These are phyloP conservation scores for Metschnikowia baotianmanensis DNA, from an alignment of 805 yeast species.

Conservation along the genomic window DNA sequence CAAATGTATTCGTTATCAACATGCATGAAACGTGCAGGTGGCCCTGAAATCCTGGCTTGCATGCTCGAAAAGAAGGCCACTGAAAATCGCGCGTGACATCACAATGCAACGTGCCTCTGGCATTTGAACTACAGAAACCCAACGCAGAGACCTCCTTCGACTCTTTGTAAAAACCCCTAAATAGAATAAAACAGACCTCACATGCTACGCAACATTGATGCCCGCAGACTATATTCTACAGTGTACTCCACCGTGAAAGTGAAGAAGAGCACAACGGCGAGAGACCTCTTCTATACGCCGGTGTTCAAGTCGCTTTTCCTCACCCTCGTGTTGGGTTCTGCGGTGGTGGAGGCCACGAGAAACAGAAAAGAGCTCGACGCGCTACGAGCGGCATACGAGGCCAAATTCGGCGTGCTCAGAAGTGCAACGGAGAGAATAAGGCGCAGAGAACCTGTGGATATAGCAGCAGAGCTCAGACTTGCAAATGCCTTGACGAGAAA, in stretches of 20 bases:
- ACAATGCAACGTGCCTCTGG: too few species aligned
- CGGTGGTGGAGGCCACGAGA: conserved; percentile 47
- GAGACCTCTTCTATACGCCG: conserved; percentile 33
- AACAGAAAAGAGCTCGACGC: conserved; percentile 44
- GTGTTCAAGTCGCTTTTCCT: conserved; percentile 37
- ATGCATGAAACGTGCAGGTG: too few species aligned
- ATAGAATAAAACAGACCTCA: too few species aligned
- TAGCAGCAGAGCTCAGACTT: conserved; percentile 38
- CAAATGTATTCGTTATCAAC: too few species aligned
- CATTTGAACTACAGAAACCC: too few species aligned
- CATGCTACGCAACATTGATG: background rate
- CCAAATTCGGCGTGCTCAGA: conserved; percentile 32
- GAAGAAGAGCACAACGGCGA: conserved; percentile 21
- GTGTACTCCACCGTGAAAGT: conserved; percentile 15
- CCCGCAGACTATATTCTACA: conserved; percentile 8
- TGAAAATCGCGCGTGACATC: too few species aligned
- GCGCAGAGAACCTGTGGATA: conserved; percentile 39
- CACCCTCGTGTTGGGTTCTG: conserved; percentile 42
- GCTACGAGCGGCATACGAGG: conserved; percentile 36
- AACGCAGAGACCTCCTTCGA: background rate
- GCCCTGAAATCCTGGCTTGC: too few species aligned
- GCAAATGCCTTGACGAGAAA: conserved; percentile 44
- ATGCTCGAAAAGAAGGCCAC: too few species aligned
- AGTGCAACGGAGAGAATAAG: conserved; percentile 31
- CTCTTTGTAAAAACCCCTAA: background rate